These are phyloP conservation scores for Annona cherimola DNA, from an alignment of 164 flowering plant species.

Conservation along the genomic window DNA sequence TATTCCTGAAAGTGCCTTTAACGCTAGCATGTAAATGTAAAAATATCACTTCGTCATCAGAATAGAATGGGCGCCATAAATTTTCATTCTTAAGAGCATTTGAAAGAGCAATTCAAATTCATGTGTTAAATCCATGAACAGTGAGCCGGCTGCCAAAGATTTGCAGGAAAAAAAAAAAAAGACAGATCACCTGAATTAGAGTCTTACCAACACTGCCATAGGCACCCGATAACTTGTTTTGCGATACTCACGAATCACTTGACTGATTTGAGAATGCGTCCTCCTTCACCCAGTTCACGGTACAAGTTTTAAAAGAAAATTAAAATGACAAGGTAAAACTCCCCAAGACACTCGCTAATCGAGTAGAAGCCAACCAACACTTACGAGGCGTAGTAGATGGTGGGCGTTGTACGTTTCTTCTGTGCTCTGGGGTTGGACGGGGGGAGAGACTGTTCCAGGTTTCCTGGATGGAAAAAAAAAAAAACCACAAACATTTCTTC, in stretches of 20 bases:
- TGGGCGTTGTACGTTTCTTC: conserved; percentile 43
- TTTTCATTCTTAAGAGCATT: too few relatives aligned
- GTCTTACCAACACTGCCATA: conserved; percentile 86
- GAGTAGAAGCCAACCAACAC: conserved; percentile 19
- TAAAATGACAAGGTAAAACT: conserved; percentile 5
- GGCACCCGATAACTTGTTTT: conserved; percentile 87
- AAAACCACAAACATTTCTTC: too few relatives aligned
- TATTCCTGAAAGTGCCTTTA: too few relatives aligned
- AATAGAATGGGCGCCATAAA: too few relatives aligned
- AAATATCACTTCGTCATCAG: too few relatives aligned
- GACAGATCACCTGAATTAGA: background rate
- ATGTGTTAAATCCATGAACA: too few relatives aligned
- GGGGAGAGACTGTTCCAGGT: conserved; percentile 25
- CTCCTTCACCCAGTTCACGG: conserved; percentile 40
- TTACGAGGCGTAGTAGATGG: conserved; percentile 79
- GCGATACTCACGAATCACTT: conserved; percentile 76
- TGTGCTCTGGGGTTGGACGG: conserved; percentile 24
- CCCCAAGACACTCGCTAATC: background rate
- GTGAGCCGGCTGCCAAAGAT: too few relatives aligned
- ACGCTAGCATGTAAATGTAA: too few relatives aligned
- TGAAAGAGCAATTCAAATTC: too few relatives aligned
- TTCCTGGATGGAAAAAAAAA: conserved; percentile 5
- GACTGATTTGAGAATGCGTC: conserved; percentile 90
- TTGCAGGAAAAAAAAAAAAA: too few relatives aligned
- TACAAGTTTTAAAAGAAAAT: conserved; percentile 4